phyloP scores from a whole-genome alignment of 768 basidiomycete species.

The Holtermanniella nyarrowii region DNA sequence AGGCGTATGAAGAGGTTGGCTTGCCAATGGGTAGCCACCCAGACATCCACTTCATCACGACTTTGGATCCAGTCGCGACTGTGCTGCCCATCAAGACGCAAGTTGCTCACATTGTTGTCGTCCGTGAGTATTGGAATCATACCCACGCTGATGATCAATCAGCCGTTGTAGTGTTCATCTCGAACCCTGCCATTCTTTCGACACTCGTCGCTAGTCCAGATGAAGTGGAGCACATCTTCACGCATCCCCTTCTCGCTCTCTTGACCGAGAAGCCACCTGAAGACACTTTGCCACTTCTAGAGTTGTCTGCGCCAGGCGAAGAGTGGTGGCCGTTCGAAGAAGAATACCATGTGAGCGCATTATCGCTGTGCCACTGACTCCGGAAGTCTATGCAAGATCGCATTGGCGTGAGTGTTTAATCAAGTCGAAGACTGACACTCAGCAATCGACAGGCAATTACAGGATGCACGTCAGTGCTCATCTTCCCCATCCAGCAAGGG shows the following conservation, averaged over 20 bases:
- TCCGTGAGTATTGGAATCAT: conserved; percentile 41
- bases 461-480: conserved; percentile 53
- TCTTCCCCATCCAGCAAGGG: not conserved
- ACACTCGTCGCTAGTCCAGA: conserved; percentile 50
- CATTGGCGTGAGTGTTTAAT: conserved; percentile 11
- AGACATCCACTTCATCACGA: conserved; percentile 52
- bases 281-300: conserved; percentile 43
- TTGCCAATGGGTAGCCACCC: conserved; percentile 51
- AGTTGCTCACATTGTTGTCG: conserved; percentile 49
- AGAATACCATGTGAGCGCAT: conserved; percentile 53
- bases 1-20: conserved; percentile 76
- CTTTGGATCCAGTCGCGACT: conserved; percentile 49
- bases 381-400: conserved; percentile 22
- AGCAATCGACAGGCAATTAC: conserved; percentile 43
- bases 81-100: conserved; percentile 29
- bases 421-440: not conserved
- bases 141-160: not conserved
- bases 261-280: conserved; percentile 53
- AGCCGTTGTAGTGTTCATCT: conserved; percentile 62
- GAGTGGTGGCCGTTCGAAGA: conserved; percentile 73
- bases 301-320: conserved; percentile 52
- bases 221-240: conserved; percentile 69
- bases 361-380: not conserved
- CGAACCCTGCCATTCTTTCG: conserved; percentile 48
- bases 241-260: conserved; percentile 57